Evolutionary conservation across 2,329 filamentous ascomycete genomes (phyloP).

Genomic region (Neonectria faginata): DNA sequence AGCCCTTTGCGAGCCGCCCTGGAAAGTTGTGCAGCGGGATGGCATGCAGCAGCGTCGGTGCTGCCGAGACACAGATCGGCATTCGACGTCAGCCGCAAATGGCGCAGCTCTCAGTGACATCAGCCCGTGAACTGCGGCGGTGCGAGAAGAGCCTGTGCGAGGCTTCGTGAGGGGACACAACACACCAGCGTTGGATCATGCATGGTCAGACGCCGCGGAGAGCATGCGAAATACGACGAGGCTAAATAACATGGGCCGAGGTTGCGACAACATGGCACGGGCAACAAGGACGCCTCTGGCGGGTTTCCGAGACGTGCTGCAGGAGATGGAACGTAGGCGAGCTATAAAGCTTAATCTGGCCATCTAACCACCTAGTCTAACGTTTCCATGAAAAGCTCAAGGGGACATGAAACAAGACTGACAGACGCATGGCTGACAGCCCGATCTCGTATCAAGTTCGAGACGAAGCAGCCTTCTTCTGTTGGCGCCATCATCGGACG

Average conservation of each 20-base stretch:
- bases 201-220: slow-evolving; percentile 4
- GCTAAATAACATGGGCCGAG: neutral
- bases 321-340: neutral
- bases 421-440: neutral
- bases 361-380: too few relatives aligned
- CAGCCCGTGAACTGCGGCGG: slow-evolving; percentile 27
- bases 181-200: slow-evolving; percentile 1
- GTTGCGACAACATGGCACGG: neutral
- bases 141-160: slow-evolving; percentile 18
- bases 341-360: too few relatives aligned
- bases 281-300: slow-evolving; percentile 1
- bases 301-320: neutral
- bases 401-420: too few relatives aligned
- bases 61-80: slow-evolving; percentile 39
- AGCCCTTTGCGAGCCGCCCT: neutral
- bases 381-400: too few relatives aligned
- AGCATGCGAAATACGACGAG: neutral
- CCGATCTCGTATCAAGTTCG: neutral
- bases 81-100: slow-evolving; percentile 33
- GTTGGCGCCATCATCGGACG: too few relatives aligned
- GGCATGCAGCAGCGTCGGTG: slow-evolving; percentile 16
- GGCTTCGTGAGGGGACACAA: neutral
- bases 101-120: slow-evolving; percentile 31
- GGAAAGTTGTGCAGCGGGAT: neutral
- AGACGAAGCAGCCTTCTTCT: neutral